A percentile compares a stretch with the other conserved stretches of the same genome.
These are phyloP conservation scores for Beauveria sp. DNA, from an alignment of 2,329 filamentous ascomycete genomes.

Conservation along the genomic window DNA sequence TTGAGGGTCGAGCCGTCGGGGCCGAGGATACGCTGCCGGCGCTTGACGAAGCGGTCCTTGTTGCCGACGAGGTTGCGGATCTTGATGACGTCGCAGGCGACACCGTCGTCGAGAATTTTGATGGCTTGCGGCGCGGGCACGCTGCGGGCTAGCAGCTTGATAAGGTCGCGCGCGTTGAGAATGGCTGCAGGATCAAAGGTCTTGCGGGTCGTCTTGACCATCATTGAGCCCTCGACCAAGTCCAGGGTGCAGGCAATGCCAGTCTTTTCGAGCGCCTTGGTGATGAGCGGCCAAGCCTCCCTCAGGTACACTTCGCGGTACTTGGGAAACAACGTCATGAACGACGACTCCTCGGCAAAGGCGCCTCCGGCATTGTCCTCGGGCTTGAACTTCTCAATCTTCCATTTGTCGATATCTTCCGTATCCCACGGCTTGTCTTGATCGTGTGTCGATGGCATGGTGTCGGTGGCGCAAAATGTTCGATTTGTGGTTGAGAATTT, in stretches of 20 bases:
- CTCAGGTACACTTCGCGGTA: constrained; percentile 93
- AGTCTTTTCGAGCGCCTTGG: constrained; percentile 74
- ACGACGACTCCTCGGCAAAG: constrained; percentile 89
- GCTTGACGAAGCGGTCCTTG: constrained; percentile 93
- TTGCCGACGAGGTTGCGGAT: constrained; percentile 84
- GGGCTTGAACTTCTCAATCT: constrained; percentile 77
- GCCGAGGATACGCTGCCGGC: constrained; percentile 84
- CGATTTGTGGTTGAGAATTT: not conserved
- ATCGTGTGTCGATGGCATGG: constrained; percentile 83
- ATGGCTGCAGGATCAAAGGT: constrained; percentile 90
- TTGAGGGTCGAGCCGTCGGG: constrained; percentile 90
- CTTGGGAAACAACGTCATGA: constrained; percentile 82
- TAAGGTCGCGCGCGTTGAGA: constrained; percentile 86
- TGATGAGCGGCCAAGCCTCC: constrained; percentile 88
- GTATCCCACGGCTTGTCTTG: constrained; percentile 93
- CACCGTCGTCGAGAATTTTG: constrained; percentile 87
- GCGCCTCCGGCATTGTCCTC: constrained; percentile 79
- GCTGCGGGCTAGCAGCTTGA: constrained; percentile 84
- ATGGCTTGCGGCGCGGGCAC: constrained; percentile 90
- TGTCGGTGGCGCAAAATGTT: not conserved
- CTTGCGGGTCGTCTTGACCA: constrained; percentile 86
- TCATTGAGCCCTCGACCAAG: constrained; percentile 93
- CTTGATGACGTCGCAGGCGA: constrained; percentile 94
- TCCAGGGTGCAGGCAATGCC: constrained; percentile 90
- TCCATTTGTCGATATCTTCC: constrained; percentile 96